Evolutionary conservation across 768 basidiomycete species (phyloP).

Genomic region (Mycena haematopus): DNA sequence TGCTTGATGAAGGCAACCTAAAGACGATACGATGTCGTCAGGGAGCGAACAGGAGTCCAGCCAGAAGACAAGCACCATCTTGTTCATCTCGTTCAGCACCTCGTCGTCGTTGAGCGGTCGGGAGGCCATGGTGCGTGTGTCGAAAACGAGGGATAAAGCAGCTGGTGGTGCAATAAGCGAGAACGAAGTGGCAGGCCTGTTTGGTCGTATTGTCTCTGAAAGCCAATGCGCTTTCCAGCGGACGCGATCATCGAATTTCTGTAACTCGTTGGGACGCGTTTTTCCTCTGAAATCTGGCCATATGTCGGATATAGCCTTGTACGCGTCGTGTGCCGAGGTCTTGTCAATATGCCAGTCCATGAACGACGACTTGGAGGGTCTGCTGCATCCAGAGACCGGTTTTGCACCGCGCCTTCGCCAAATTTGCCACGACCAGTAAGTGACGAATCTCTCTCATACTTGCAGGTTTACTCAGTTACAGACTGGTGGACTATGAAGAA

Average conservation of each 20-base stretch:
- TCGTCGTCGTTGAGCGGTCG: constrained; percentile 93
- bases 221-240: not conserved
- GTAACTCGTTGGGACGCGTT: not conserved
- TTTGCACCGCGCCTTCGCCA: constrained; percentile 71
- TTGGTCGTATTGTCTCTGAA: not conserved
- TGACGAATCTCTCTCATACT: constrained; percentile 9
- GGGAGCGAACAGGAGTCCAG: constrained; percentile 1
- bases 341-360: constrained; percentile 63
- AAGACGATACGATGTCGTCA: constrained; percentile 14
- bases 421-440: constrained; percentile 64
- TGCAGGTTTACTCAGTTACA: constrained; percentile 11
- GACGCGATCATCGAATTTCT: not conserved
- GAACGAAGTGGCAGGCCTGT: not conserved
- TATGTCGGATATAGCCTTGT: constrained; percentile 59
- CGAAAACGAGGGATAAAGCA: not conserved
- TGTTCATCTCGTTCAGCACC: constrained; percentile 96
- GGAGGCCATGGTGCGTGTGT: constrained; percentile 59
- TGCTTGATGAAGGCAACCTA: constrained; percentile 99
- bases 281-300: too few species aligned
- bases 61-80: constrained; percentile 74
- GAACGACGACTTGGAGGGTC: constrained; percentile 60
- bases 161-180: not conserved
- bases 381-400: constrained; percentile 71
- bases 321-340: constrained; percentile 72
- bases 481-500: constrained; percentile 61